Evolutionary conservation across 2,329 filamentous ascomycete species (phyloP).

Genomic region (Cladosporium sp.): DNA sequence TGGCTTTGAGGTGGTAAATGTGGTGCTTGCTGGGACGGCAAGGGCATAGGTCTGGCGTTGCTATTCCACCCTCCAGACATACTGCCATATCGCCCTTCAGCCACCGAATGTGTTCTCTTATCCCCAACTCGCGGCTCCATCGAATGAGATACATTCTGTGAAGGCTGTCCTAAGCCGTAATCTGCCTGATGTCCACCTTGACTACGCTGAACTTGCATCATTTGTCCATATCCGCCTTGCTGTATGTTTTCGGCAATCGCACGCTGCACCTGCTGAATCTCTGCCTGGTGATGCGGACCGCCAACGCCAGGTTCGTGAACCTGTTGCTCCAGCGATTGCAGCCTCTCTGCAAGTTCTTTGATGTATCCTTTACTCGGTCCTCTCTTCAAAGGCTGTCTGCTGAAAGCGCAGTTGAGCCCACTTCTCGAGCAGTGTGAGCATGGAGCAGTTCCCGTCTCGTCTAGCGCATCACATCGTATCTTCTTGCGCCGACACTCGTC

Average conservation of each 20-base stretch:
- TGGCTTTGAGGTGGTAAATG: constrained; percentile 18
- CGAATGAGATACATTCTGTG: neutral
- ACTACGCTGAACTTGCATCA: constrained; percentile 4
- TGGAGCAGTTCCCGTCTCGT: constrained; percentile 69
- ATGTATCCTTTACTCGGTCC: constrained; percentile 94
- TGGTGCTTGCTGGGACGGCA: constrained; percentile 7
- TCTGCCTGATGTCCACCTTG: neutral
- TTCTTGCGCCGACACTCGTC: constrained; percentile 87
- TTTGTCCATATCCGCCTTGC: constrained; percentile 12
- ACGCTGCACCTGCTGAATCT: constrained; percentile 33
- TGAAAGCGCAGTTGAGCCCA: constrained; percentile 78
- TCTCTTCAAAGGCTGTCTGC: constrained; percentile 73
- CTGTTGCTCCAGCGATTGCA: constrained; percentile 79
- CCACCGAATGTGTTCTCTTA: constrained; percentile 33
- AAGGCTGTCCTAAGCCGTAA: neutral
- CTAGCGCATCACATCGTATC: constrained; percentile 82
- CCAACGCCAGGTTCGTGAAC: constrained; percentile 45
- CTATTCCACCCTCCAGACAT: constrained; percentile 15
- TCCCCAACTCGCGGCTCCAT: constrained; percentile 33
- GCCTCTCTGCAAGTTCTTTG: constrained; percentile 83
- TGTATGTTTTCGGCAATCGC: constrained; percentile 34
- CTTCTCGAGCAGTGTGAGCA: constrained; percentile 82
- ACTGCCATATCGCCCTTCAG: constrained; percentile 23
- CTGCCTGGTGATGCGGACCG: constrained; percentile 29
- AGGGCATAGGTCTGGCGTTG: neutral